These are phyloP conservation scores for Abeoforma whisleri DNA, from an alignment of 78 protist species.

Conservation along the genomic window DNA sequence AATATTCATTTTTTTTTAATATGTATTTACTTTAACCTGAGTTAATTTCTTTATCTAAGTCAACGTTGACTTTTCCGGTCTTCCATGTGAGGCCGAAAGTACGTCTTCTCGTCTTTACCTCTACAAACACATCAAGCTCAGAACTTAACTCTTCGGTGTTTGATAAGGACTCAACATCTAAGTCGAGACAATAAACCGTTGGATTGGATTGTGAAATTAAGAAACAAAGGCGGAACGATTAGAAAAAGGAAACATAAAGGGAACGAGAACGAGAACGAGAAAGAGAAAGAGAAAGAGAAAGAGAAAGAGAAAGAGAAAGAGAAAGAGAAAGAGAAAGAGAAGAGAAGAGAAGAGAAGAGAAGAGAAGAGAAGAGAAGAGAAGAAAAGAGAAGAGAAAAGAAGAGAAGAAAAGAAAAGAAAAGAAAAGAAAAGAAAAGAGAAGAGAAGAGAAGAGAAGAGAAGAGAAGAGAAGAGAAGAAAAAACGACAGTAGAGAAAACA, in stretches of 20 bases:
- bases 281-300: not conserved
- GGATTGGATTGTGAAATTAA: no score
- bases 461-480: not conserved
- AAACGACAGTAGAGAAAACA: no score
- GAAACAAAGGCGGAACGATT: not conserved
- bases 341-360: not conserved
- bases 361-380: not conserved
- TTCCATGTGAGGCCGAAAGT: no score
- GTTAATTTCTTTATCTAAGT: no score
- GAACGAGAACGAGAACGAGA: not conserved
- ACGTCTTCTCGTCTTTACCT: no score
- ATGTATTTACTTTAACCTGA: no score
- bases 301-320: not conserved
- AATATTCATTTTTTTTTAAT: no score
- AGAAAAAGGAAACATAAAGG: not conserved
- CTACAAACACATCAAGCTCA: no score
- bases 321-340: not conserved
- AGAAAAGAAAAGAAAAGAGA: not conserved
- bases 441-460: not conserved
- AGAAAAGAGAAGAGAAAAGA: not conserved
- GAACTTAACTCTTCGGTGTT: no score
- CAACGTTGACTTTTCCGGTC: no score
- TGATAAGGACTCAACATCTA: no score
- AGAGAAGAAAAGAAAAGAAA: not conserved
- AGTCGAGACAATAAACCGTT: no score